These are phyloP conservation scores for Plectosphaerella plurivora DNA, from an alignment of 2,329 filamentous ascomycete species.

Conservation along the genomic window DNA sequence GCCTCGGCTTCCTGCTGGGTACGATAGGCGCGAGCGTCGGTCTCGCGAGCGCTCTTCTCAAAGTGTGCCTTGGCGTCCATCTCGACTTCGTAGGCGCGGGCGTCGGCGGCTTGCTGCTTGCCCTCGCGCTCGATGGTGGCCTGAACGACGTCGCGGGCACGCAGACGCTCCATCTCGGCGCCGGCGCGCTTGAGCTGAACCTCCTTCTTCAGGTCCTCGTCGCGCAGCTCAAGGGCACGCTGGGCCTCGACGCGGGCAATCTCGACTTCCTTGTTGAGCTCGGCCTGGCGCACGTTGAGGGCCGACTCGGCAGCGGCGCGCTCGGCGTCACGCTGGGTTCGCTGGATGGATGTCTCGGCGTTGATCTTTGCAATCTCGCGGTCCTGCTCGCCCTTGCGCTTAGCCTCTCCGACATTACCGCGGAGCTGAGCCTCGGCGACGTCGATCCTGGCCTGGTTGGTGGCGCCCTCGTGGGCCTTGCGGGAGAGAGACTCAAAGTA, in stretches of 20 bases:
- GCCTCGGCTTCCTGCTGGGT: constrained; percentile 43
- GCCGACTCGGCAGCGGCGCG: constrained; percentile 74
- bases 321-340: constrained; percentile 80
- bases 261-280: constrained; percentile 68
- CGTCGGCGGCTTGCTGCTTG: constrained; percentile 64
- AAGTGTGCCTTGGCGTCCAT: constrained; percentile 54
- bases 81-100: constrained; percentile 59
- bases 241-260: constrained; percentile 71
- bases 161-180: constrained; percentile 75
- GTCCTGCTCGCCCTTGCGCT: constrained; percentile 75
- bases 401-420: constrained; percentile 72
- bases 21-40: constrained; percentile 49
- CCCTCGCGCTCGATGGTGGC: constrained; percentile 66
- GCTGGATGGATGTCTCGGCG: constrained; percentile 77
- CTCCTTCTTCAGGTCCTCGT: constrained; percentile 74
- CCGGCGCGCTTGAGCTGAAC: constrained; percentile 74
- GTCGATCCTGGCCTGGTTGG: constrained; percentile 70
- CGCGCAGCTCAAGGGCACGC: constrained; percentile 67
- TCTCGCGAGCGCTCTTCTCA: constrained; percentile 46
- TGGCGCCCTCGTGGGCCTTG: constrained; percentile 81
- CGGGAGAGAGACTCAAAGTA: constrained; percentile 80
- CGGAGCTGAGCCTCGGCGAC: constrained; percentile 60
- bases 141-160: constrained; percentile 74
- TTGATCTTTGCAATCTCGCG: constrained; percentile 86
- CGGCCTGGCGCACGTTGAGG: constrained; percentile 67